Percentiles rank a stretch among this genome's conserved stretches.
Evolutionary conservation across 208 protist species (phyloP).

Genomic region (Pavlovales sp.): DNA sequence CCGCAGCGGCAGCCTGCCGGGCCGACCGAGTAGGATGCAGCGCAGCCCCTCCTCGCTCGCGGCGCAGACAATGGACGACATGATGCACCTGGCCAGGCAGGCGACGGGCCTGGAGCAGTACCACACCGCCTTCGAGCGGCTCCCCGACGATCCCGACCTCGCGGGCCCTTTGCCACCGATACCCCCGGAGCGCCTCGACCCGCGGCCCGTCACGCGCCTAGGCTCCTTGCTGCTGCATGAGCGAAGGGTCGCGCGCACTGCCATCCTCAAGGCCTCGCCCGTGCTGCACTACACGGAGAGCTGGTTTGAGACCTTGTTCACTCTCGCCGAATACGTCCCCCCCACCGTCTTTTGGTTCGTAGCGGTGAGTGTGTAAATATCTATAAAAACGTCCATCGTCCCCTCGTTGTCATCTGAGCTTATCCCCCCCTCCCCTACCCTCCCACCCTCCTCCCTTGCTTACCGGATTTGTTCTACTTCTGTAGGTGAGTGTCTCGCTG

Average conservation of each 20-base stretch:
- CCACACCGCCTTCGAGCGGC: background rate
- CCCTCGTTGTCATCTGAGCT: too few relatives aligned
- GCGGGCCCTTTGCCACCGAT: background rate
- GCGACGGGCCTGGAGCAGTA: too few relatives aligned
- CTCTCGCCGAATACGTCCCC: background rate
- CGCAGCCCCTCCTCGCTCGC: too few relatives aligned
- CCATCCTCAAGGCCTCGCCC: background rate
- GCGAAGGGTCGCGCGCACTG: background rate
- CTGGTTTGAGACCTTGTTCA: background rate
- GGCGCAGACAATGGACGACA: conserved; percentile 69
- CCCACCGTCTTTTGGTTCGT: background rate
- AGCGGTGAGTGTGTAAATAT: too few relatives aligned
- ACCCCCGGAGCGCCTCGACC: background rate
- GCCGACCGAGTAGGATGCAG: too few relatives aligned
- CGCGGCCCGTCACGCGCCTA: background rate
- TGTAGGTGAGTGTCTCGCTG: too few relatives aligned
- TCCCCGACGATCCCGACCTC: background rate
- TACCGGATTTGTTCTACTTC: too few relatives aligned
- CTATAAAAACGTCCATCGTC: too few relatives aligned
- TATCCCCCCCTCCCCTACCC: too few relatives aligned
- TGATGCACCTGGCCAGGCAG: too few relatives aligned
- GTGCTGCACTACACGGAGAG: background rate
- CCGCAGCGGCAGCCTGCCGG: too few relatives aligned
- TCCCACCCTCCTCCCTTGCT: too few relatives aligned
- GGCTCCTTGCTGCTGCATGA: conserved; percentile 6